Evolutionary conservation across 768 basidiomycete species (phyloP).

Genomic region (Phylloporus arenicola): DNA sequence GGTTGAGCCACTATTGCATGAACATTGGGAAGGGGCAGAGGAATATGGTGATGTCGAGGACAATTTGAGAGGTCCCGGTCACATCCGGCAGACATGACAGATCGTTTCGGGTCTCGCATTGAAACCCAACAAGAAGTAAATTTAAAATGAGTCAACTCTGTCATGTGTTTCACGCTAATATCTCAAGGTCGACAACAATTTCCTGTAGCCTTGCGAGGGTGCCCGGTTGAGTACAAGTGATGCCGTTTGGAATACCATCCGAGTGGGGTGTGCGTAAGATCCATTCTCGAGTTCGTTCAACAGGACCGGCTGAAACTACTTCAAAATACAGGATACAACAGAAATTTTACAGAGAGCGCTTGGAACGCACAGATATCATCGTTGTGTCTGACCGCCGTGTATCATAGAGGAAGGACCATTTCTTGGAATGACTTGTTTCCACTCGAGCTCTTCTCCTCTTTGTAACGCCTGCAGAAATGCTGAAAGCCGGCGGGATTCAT

Average conservation of each 20-base stretch:
- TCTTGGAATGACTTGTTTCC: constrained; percentile 11
- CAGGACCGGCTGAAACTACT: background rate
- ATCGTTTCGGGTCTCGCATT: background rate
- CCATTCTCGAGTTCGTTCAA: background rate
- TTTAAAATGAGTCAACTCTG: no score
- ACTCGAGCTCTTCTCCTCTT: constrained; percentile 10
- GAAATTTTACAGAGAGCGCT: background rate
- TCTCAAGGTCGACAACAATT: no score
- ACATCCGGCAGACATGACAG: background rate
- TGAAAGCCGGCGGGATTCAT: constrained; percentile 22
- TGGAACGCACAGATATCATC: background rate
- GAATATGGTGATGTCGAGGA: background rate
- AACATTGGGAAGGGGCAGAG: background rate
- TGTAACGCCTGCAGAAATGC: constrained; percentile 21
- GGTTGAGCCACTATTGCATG: background rate
- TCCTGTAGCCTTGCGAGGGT: background rate
- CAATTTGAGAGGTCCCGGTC: background rate
- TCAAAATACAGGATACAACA: background rate
- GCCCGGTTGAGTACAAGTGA: background rate
- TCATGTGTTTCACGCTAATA: no score
- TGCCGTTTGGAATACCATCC: background rate
- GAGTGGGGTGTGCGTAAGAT: background rate
- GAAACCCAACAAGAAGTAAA: background rate
- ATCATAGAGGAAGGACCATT: constrained; percentile 20
- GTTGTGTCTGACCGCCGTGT: background rate